Evolutionary conservation across 208 protist genomes (phyloP).

Genomic region (Blechomonas ayalai): DNA sequence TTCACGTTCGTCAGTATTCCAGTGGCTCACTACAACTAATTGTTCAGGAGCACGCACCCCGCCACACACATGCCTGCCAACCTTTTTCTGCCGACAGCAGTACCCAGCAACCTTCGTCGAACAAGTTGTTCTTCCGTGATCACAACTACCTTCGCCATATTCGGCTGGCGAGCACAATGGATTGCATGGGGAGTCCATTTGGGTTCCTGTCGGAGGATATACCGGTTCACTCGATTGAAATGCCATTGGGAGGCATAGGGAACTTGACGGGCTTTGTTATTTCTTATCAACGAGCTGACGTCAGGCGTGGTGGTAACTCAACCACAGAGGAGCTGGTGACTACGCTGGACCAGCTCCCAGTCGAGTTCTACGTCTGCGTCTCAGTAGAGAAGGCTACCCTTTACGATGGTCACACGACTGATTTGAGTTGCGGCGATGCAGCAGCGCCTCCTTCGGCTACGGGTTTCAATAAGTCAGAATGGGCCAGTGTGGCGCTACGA

Average conservation of each 20-base stretch:
- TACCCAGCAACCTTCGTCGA: too few relatives aligned
- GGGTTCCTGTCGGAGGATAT: slow-evolving; percentile 19
- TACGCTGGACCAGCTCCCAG: slow-evolving; percentile 11
- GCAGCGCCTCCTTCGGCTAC: not conserved
- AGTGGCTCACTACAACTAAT: slow-evolving; percentile 40
- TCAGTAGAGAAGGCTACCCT: slow-evolving; percentile 37
- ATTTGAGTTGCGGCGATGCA: too few relatives aligned
- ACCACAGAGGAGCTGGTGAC: too few relatives aligned
- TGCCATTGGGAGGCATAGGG: too few relatives aligned
- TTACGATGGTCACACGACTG: too few relatives aligned
- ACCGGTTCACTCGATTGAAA: slow-evolving; percentile 1
- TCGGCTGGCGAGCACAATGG: slow-evolving; percentile 32
- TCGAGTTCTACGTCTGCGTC: slow-evolving; percentile 57
- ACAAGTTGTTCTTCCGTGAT: too few relatives aligned
- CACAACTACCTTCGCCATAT: slow-evolving; percentile 17
- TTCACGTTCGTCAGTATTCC: slow-evolving; percentile 20
- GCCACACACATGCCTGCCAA: too few relatives aligned
- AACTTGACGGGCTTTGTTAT: too few relatives aligned
- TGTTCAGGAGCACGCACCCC: slow-evolving; percentile 2
- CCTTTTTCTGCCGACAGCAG: too few relatives aligned
- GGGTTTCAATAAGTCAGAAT: slow-evolving; percentile 1
- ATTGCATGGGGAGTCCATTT: slow-evolving; percentile 36
- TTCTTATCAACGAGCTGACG: slow-evolving; percentile 33
- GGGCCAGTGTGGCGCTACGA: not conserved
- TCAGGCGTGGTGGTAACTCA: too few relatives aligned